These are phyloP conservation scores for Pleodorina starrii DNA, from an alignment of 139 green algal genomes.

Conservation along the genomic window DNA sequence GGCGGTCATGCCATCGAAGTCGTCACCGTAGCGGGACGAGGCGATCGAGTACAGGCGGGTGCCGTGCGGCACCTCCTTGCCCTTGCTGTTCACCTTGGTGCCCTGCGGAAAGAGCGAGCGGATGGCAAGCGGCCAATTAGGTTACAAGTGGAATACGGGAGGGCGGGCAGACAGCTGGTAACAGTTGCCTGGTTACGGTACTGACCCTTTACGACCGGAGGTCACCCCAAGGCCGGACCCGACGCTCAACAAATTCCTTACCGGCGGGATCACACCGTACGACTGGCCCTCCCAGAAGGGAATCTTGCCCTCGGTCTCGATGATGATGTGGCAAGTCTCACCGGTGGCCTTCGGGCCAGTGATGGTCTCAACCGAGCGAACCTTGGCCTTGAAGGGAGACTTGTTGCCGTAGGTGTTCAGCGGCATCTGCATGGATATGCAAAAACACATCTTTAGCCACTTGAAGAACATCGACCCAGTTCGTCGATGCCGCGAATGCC, in stretches of 20 bases:
- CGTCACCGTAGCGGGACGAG: slow-evolving; percentile 96
- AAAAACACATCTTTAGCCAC: not conserved
- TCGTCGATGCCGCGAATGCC: too few species aligned
- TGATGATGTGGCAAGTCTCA: slow-evolving; percentile 98
- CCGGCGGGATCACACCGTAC: slow-evolving; percentile 98
- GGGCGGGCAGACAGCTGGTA: too few species aligned
- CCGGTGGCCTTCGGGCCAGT: slow-evolving; percentile 96
- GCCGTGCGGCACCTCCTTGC: slow-evolving; percentile 96
- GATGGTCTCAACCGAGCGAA: slow-evolving; percentile 95
- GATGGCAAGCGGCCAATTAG: too few species aligned
- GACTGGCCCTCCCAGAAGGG: slow-evolving; percentile 99
- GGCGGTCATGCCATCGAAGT: slow-evolving; percentile 96
- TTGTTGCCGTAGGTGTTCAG: slow-evolving; percentile 96
- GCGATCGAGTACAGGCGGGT: slow-evolving; percentile 99
- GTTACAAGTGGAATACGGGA: too few species aligned
- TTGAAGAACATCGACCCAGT: not conserved
- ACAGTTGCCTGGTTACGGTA: too few species aligned
- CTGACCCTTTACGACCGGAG: too few species aligned
- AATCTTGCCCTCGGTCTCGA: slow-evolving; percentile 95
- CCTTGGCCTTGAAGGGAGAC: slow-evolving; percentile 89
- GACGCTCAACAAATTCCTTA: too few species aligned
- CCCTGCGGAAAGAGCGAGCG: slow-evolving; percentile 77
- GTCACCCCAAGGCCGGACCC: too few species aligned
- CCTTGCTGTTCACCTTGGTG: slow-evolving; percentile 95
- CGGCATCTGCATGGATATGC: slow-evolving; percentile 70